Evolutionary conservation across 2,329 filamentous ascomycete genomes (phyloP), one percentile per base, ranked within the genome.

Genomic region (Dendryphion nanum): DNA sequence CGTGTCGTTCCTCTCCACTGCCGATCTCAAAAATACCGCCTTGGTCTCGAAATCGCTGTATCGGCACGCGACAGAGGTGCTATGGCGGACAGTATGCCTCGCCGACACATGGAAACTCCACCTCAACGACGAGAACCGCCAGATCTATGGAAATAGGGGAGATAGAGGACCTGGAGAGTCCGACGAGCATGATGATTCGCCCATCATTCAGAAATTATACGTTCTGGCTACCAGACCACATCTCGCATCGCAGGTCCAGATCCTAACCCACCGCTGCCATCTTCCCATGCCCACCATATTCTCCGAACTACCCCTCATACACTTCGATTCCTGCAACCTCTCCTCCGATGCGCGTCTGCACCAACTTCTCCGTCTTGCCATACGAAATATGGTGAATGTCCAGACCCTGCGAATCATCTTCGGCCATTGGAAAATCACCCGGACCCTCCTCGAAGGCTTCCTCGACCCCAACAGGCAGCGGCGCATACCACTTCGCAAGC

Each of bases 191-290:
- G 59, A 64, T 30, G 71, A 74, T 41, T 70, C 63, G 8, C 67
- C 66, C 5, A 59, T 73, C 10, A 62, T 73, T 29, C 57, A 57
- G 43, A 71, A 69, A 48, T 50, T 74, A 17, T 51, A 66, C 12
- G 45, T 72, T 6, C 50, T 74, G 20, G 67, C 67, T 4, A 63
- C 49, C 61, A 70, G 69, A 23, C 64, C 68, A 13, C 40, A 41
- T 12, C 53, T 74, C 10, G 71, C 70, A 2, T 51, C 62, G 7
- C 66, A 67, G 38, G 71, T 74, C 7, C 65, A 68, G 7, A 55
- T 54, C 4, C 45, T 74, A 5, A 70, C 64, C 8, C 70, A 74
- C 48, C 66, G 68, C 17, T 74, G 71, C 48, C 70, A 73, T 42
- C 51, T 73, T 1, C 68, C 70, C 1, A 61, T 65, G 2, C 71